phyloP scores from a whole-genome alignment of 345 rosid genomes.

The Eucalyptus caleyi region DNA sequence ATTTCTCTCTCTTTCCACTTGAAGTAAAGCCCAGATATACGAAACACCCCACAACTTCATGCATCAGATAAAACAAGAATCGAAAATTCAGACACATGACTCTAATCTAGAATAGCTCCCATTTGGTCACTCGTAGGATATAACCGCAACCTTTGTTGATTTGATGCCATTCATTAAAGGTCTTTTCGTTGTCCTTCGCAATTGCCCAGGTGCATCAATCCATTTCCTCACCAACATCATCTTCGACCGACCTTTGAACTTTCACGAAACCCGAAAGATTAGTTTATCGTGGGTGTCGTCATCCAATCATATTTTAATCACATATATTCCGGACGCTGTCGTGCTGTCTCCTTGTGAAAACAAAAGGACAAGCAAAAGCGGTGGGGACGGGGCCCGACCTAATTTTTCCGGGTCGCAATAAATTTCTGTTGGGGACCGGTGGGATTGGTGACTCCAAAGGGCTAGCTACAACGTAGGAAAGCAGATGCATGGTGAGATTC shows the following conservation, averaged over 20 bases:
- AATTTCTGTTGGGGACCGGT: neutral
- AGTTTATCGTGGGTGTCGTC: neutral
- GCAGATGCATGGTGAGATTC: neutral
- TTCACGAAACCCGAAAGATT: neutral
- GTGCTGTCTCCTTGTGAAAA: neutral
- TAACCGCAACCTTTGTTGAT: neutral
- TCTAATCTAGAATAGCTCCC: neutral
- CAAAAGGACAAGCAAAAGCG: neutral
- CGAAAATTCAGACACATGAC: neutral
- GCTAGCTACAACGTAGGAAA: neutral
- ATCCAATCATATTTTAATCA: neutral
- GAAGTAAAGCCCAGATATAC: fast-evolving
- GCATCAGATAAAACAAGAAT: neutral
- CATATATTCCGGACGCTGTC: neutral
- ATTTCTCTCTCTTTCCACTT: neutral
- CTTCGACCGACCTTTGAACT: neutral
- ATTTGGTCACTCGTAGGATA: neutral
- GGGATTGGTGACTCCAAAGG: neutral
- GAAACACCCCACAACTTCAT: neutral
- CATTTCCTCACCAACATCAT: neutral
- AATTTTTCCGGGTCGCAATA: neutral
- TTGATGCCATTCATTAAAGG: neutral
- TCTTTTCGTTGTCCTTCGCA: neutral
- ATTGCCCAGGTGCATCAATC: neutral
- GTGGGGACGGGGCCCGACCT: neutral